Evolutionary conservation across 768 basidiomycete genomes (phyloP).

Genomic region (Tephrocybe sp.): DNA sequence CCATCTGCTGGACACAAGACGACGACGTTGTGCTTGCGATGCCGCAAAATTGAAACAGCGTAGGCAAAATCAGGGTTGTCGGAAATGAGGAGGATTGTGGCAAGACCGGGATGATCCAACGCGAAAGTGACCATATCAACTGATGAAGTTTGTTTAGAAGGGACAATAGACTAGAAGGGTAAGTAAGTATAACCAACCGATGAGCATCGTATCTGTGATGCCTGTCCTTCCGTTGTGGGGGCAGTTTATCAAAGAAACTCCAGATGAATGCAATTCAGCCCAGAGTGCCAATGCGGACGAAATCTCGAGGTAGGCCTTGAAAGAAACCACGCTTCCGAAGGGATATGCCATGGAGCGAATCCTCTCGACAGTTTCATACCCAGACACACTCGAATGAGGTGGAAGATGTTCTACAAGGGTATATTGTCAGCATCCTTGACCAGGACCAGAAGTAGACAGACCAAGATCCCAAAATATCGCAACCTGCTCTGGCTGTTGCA

Average conservation of each 20-base stretch:
- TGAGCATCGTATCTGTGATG: constrained; percentile 50
- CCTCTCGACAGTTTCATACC: constrained; percentile 39
- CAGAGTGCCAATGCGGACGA: constrained; percentile 28
- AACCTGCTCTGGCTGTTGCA: constrained; percentile 33
- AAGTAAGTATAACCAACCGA: constrained; percentile 30
- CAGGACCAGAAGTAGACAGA: neutral
- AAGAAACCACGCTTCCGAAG: constrained; percentile 44
- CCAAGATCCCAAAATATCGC: constrained; percentile 36
- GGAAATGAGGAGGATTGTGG: constrained; percentile 45
- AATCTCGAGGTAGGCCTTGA: constrained; percentile 59
- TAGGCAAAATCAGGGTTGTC: constrained; percentile 44
- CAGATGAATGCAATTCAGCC: constrained; percentile 46
- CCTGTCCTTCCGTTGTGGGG: constrained; percentile 34
- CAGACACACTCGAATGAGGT: constrained; percentile 30
- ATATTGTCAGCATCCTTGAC: neutral
- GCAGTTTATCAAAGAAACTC: constrained; percentile 39
- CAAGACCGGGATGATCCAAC: constrained; percentile 41
- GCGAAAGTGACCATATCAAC: constrained; percentile 28
- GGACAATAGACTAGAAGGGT: neutral
- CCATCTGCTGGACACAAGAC: constrained; percentile 37
- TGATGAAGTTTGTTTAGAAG: constrained; percentile 3
- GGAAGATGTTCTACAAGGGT: constrained; percentile 36
- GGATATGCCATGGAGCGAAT: constrained; percentile 42
- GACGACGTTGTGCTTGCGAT: constrained; percentile 35
- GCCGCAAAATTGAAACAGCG: constrained; percentile 37